Percentiles rank a stretch among this genome's conserved stretches.
phyloP scores from a whole-genome alignment of 148 eudicot species.

The Oxyria digyna region DNA sequence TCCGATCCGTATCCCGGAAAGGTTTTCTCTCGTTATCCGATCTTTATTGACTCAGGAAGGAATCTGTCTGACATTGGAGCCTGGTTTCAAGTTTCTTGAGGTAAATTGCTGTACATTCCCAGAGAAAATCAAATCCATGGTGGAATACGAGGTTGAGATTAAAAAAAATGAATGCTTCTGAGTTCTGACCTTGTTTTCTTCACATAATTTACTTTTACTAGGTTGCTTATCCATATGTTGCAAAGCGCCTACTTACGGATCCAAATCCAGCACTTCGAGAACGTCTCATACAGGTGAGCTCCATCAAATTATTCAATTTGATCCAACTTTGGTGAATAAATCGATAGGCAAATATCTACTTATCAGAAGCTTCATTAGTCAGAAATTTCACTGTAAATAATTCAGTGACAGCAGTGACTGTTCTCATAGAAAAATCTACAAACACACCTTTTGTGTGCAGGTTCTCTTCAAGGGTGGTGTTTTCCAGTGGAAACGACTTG shows the following conservation, averaged over 20 bases:
- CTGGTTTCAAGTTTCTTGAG: constrained; percentile 96
- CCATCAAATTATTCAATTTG: background rate
- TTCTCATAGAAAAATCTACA: background rate
- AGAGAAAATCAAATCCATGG: background rate
- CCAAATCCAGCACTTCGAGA: constrained; percentile 96
- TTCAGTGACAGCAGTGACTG: background rate
- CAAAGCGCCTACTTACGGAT: constrained; percentile 94
- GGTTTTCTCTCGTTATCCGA: constrained; percentile 97
- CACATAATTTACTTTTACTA: constrained; percentile 13
- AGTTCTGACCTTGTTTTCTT: background rate
- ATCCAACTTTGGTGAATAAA: background rate
- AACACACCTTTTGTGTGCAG: constrained; percentile 20
- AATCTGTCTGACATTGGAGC: constrained; percentile 83
- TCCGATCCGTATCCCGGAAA: constrained; percentile 95
- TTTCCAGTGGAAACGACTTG: constrained; percentile 96
- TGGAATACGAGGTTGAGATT: background rate
- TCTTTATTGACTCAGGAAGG: constrained; percentile 98
- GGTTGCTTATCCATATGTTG: constrained; percentile 98
- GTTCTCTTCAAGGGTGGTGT: constrained; percentile 89
- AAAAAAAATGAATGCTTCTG: background rate
- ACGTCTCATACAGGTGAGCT: constrained; percentile 84
- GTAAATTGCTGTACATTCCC: constrained; percentile 19
- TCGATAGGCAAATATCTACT: background rate
- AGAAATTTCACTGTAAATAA: background rate
- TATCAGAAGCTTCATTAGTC: background rate